phyloP scores from a whole-genome alignment of 192 early-diverging fungal species.

The Coemansia sp. region DNA sequence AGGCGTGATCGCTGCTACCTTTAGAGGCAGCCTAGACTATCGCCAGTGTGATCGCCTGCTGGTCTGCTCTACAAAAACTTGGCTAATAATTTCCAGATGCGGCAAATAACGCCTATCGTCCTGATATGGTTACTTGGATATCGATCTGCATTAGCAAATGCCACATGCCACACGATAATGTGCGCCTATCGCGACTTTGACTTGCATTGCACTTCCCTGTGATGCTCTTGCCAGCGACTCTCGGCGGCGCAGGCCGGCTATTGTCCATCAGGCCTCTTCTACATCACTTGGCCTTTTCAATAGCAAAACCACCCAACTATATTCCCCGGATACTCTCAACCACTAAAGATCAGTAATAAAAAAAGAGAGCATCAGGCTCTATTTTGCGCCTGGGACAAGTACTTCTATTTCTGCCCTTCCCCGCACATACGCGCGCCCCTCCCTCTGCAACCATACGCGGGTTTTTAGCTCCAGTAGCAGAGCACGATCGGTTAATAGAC shows the following conservation, averaged over 20 bases:
- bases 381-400: background rate
- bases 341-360: background rate
- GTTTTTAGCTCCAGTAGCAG: conserved; percentile 28
- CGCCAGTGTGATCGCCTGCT: conserved; percentile 1
- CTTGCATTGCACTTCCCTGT: background rate
- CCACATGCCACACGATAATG: background rate
- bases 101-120: background rate
- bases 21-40: background rate
- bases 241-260: background rate
- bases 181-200: background rate
- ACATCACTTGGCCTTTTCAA: background rate
- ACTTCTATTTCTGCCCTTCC: background rate
- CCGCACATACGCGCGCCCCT: conserved; percentile 6
- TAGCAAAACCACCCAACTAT: background rate
- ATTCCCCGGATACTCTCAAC: background rate
- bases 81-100: background rate
- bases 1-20: background rate
- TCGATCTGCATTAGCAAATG: background rate
- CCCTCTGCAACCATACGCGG: conserved; percentile 3
- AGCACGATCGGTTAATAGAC: conserved; percentile 11
- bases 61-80: background rate
- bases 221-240: background rate
- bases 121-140: background rate
- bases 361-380: background rate
- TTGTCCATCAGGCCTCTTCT: background rate